Conservation (phyloP, 139 green algal species). For the Yamagishiella unicocca region DNA sequence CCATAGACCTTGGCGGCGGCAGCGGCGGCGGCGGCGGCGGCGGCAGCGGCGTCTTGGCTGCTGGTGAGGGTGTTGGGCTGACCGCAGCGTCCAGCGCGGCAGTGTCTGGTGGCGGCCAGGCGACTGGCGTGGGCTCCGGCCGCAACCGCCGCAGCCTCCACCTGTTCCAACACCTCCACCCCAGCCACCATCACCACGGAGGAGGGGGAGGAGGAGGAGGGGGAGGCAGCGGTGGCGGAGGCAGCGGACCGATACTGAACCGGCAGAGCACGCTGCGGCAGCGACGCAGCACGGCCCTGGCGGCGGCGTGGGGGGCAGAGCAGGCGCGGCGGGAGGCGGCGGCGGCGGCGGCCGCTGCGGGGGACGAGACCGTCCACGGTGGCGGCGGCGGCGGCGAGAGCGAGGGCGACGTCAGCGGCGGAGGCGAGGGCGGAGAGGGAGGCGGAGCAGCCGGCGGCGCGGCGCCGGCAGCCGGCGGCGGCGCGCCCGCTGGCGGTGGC, state of each 20-base stretch:
- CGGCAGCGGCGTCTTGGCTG: not conserved
- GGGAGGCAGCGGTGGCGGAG: not conserved
- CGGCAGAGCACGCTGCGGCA: slow-evolving; percentile 30
- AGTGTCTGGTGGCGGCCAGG: not conserved
- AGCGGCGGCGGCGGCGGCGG: not conserved
- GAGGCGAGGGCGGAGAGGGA: too few relatives aligned
- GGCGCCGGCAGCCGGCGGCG: not conserved
- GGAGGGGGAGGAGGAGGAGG: not conserved
- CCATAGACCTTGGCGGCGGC: not conserved
- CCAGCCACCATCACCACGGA: not conserved
- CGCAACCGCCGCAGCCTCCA: not conserved
- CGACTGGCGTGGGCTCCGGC: not conserved
- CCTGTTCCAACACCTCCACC: not conserved
- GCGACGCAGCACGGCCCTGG: slow-evolving; percentile 23
- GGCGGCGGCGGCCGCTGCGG: not conserved
- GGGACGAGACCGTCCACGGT: not conserved
- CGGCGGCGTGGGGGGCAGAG: slow-evolving; percentile 31
- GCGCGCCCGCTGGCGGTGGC: not conserved
- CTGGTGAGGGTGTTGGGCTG: not conserved
- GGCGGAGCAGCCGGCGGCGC: too few relatives aligned
- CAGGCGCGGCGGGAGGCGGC: not conserved
- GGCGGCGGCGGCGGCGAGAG: not conserved
- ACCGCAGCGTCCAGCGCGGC: not conserved
- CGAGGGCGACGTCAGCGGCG: not conserved
- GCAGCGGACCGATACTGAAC: not conserved